Base-by-base conservation (phyloP, 2,329 filamentous ascomycete species). In the Fusarium guadeloupense region DNA sequence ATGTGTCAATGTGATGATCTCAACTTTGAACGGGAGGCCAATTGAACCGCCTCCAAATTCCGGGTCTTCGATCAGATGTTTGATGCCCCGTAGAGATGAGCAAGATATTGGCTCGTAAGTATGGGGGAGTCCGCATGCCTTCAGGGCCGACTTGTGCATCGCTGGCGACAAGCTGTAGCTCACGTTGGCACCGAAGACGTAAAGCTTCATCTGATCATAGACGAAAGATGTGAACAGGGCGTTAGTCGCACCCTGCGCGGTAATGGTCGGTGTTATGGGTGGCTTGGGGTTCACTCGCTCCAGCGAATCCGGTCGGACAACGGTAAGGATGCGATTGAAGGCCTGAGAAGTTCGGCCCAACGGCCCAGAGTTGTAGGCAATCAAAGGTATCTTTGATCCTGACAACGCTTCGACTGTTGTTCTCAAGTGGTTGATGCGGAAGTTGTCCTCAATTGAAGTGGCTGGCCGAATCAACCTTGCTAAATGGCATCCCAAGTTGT, bases 81-180 rank as follows among this genome's bases (percentile, higher is more conserved):
- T 82, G n/a, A 93, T 77, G 10, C 85, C 84, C 31, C 85, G 83
- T 10, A 93, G 72, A 0, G 85, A 85, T 16, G 81, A 76, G 6
- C 87, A 86, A 43, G 90, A 88, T 52, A 86, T 81, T 2, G 86
- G 85, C n/a, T 79, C 76, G 69, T 91, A 92, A 6, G 80, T 74
- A 65, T 93, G 90, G 0, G 85, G 86, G 71, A 93, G 85, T 0
- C 89, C 90, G 62, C 86, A 89, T 1, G 82, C 83, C 46, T 81
- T 78, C 54, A 90, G 86, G 0, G 89, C 90, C 6, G 87, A 81
- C 49, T 87, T 90, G 72, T 93, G 90, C 89, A 93, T 93, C 7
- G 88, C 87, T 1, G 90, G 90, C 0, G 90, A 92, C 51, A 93
- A 73, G 70, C 88, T 92, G 76, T 90, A 91, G 43, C 82, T 84